Evolutionary conservation across 116 monocot species (phyloP).

Genomic region (Papilionanthe hybrid): DNA sequence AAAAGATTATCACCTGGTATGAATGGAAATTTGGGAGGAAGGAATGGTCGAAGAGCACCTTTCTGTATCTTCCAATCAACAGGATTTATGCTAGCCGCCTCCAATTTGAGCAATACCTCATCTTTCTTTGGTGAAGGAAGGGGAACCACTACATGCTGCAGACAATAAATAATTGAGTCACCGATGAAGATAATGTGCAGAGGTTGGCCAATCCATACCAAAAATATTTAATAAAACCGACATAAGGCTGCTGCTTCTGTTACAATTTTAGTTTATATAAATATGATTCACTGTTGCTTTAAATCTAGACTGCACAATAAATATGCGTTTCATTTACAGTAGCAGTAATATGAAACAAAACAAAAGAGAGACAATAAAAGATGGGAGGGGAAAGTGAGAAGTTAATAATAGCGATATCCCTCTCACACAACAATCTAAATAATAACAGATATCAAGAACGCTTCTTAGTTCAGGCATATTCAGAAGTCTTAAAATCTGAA

Average conservation of each 20-base stretch:
- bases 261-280: background rate
- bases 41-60: slow-evolving; percentile 28
- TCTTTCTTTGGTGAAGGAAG: slow-evolving; percentile 45
- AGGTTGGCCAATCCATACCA: background rate
- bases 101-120: slow-evolving; percentile 50
- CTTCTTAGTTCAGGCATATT: background rate
- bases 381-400: too few relatives aligned
- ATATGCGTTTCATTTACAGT: background rate
- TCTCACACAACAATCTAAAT: background rate
- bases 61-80: slow-evolving; percentile 59
- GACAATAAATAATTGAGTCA: background rate
- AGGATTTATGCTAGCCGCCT: slow-evolving; percentile 51
- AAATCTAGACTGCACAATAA: background rate
- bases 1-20: slow-evolving; percentile 25
- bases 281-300: background rate
- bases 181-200: background rate
- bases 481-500: background rate
- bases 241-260: background rate
- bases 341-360: background rate
- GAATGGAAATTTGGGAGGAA: slow-evolving; percentile 34
- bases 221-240: background rate
- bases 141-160: slow-evolving; percentile 51
- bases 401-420: too few relatives aligned
- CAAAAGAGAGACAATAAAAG: too few relatives aligned
- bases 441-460: background rate